Percentiles rank a stretch among this genome's conserved stretches.
Conservation (phyloP, 2,329 filamentous ascomycete species). For the Pestalotiopsis sp. region DNA sequence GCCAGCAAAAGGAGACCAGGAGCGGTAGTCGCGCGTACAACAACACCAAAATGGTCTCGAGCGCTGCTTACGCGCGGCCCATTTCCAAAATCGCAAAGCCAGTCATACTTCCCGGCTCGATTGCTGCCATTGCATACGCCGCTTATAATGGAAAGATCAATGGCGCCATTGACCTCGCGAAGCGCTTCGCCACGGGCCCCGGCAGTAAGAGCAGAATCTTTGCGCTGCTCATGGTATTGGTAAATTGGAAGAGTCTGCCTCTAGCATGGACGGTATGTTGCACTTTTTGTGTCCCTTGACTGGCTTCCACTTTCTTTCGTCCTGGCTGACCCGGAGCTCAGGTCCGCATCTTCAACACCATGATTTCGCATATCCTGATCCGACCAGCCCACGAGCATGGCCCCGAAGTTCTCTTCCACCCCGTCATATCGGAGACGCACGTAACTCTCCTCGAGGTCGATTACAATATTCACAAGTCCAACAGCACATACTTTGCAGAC, state of each 20-base stretch:
- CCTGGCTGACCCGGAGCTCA: slow-evolving; percentile 29
- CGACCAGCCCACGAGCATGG: slow-evolving; percentile 51
- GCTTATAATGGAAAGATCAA: slow-evolving; percentile 43
- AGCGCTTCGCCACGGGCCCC: slow-evolving; percentile 55
- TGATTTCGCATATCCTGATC: slow-evolving; percentile 56
- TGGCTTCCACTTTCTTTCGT: neutral
- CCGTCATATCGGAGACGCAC: slow-evolving; percentile 67
- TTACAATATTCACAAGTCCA: slow-evolving; percentile 83
- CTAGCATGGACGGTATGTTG: slow-evolving; percentile 74
- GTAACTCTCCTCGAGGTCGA: slow-evolving; percentile 79
- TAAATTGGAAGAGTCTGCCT: slow-evolving; percentile 76
- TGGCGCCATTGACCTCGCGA: slow-evolving; percentile 37
- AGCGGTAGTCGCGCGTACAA: neutral
- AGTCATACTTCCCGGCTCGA: slow-evolving; percentile 43
- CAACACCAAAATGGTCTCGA: slow-evolving; percentile 28
- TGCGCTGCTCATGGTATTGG: slow-evolving; percentile 56
- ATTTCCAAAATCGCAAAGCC: slow-evolving; percentile 32
- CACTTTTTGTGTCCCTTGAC: neutral
- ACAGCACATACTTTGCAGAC: slow-evolving; percentile 85
- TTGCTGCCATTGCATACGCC: slow-evolving; percentile 50
- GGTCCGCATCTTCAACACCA: slow-evolving; percentile 62
- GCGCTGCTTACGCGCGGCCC: slow-evolving; percentile 23
- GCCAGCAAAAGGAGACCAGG: neutral
- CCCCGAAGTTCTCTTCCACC: slow-evolving; percentile 72
- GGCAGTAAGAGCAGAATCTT: slow-evolving; percentile 56